phyloP scores from a whole-genome alignment of 108 stramenopile species.

The Schizochytrium sp. region DNA sequence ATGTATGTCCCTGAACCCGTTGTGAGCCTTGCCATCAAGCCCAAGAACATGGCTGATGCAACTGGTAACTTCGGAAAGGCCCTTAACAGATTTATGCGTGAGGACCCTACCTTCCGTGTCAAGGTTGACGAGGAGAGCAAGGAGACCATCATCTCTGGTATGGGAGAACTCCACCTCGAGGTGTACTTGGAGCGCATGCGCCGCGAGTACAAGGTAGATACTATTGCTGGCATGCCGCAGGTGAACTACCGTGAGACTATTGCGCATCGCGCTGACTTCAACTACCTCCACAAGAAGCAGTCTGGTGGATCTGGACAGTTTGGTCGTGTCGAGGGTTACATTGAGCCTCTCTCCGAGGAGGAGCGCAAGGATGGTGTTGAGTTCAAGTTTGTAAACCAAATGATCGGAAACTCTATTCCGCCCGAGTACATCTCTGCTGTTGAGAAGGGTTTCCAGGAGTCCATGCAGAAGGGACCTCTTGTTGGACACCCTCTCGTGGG shows the following conservation, averaged over 20 bases:
- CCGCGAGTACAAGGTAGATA: slow-evolving; percentile 95
- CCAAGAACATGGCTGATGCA: slow-evolving; percentile 82
- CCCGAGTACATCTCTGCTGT: slow-evolving; percentile 95
- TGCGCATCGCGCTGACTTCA: slow-evolving; percentile 82
- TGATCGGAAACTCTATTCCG: slow-evolving; percentile 95
- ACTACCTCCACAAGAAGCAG: slow-evolving; percentile 99
- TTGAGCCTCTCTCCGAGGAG: slow-evolving; percentile 86
- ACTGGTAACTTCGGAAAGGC: slow-evolving; percentile 92
- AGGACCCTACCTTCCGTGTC: slow-evolving; percentile 97
- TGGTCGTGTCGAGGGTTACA: slow-evolving; percentile 93
- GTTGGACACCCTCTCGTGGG: slow-evolving; percentile 93
- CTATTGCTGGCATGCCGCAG: slow-evolving; percentile 89
- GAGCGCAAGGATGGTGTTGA: slow-evolving; percentile 68
- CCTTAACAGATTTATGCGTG: slow-evolving; percentile 93
- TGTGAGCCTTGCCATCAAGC: slow-evolving; percentile 94
- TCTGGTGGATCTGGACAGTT: slow-evolving; percentile 98
- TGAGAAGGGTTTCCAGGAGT: slow-evolving; percentile 93
- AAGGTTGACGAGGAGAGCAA: slow-evolving; percentile 90
- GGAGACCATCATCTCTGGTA: slow-evolving; percentile 97
- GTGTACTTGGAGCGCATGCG: slow-evolving; percentile 98
- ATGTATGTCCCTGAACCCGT: slow-evolving; percentile 99
- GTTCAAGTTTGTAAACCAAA: slow-evolving; percentile 89
- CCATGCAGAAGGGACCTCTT: slow-evolving; percentile 88
- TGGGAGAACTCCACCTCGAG: slow-evolving; percentile 99
- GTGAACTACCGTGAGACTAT: slow-evolving; percentile 99